Evolutionary conservation across 2,329 filamentous ascomycete genomes (phyloP).

Genomic region (Fusarium irregulare): DNA sequence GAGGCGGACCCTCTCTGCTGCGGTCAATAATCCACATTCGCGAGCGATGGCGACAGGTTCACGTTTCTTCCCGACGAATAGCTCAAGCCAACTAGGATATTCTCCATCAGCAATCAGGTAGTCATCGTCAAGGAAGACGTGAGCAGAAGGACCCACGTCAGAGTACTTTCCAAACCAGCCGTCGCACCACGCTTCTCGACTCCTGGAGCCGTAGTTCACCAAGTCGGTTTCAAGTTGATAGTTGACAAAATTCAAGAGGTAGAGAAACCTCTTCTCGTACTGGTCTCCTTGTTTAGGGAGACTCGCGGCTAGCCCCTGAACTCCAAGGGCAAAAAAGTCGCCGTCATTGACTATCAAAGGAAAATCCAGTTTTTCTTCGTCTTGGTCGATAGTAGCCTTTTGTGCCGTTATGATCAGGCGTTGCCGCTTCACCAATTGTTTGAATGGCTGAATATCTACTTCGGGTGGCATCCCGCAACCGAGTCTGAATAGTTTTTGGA

Average conservation of each 20-base stretch:
- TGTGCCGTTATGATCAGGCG: background rate
- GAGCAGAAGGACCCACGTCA: background rate
- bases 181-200: background rate
- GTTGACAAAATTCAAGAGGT: background rate
- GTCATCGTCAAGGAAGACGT: background rate
- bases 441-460: background rate
- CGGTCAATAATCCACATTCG: background rate
- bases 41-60: background rate
- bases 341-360: background rate
- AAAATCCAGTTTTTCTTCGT: background rate
- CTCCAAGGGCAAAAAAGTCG: background rate
- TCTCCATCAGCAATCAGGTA: background rate
- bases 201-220: fast-evolving
- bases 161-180: constrained; percentile 5
- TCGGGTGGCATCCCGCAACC: too few species aligned
- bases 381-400: background rate
- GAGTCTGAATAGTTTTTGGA: background rate
- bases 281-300: background rate
- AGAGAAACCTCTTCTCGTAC: background rate
- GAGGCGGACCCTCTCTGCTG: background rate
- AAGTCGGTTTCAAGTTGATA: fast-evolving
- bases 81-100: background rate
- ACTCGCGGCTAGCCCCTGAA: background rate
- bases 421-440: background rate
- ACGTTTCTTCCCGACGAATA: too few species aligned